These are phyloP conservation scores for Yarrowia alimentaria DNA, from an alignment of 805 yeast species.

Conservation along the genomic window DNA sequence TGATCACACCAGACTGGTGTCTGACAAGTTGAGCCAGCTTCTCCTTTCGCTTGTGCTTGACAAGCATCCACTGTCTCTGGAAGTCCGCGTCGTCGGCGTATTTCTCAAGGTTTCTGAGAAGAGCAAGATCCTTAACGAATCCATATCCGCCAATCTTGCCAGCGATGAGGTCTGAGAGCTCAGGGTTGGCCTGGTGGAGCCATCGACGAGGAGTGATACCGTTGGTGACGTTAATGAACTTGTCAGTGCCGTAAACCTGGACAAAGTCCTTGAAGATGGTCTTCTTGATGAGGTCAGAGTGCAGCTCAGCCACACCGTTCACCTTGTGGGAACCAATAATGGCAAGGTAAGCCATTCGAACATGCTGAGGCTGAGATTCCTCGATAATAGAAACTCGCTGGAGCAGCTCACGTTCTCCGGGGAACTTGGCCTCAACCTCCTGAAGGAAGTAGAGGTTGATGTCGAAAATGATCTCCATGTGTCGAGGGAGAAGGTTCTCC, in stretches of 20 bases:
- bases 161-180: slow-evolving; percentile 68
- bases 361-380: slow-evolving; percentile 75
- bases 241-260: slow-evolving; percentile 71
- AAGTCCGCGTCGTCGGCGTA: slow-evolving; percentile 68
- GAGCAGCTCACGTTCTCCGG: slow-evolving; percentile 64
- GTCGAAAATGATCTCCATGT: slow-evolving; percentile 83
- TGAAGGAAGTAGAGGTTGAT: slow-evolving; percentile 78
- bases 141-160: slow-evolving; percentile 58
- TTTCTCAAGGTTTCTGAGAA: slow-evolving; percentile 63
- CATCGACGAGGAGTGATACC: slow-evolving; percentile 97
- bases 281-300: slow-evolving; percentile 83
- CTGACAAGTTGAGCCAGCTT: slow-evolving; percentile 67
- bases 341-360: slow-evolving; percentile 90
- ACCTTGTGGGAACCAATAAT: slow-evolving; percentile 90
- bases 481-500: slow-evolving; percentile 81
- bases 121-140: slow-evolving; percentile 64
- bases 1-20: slow-evolving; percentile 58
- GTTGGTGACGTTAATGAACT: slow-evolving; percentile 88
- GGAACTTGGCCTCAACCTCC: slow-evolving; percentile 71
- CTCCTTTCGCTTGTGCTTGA: slow-evolving; percentile 68
- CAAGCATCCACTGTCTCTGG: slow-evolving; percentile 64
- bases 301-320: slow-evolving; percentile 94
- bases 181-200: slow-evolving; percentile 91
- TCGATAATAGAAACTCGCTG: slow-evolving; percentile 78
- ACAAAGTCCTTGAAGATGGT: slow-evolving; percentile 91